Base-by-base conservation (phyloP, 495 filamentous ascomycete species). In the Endocarpon pusillum region DNA sequence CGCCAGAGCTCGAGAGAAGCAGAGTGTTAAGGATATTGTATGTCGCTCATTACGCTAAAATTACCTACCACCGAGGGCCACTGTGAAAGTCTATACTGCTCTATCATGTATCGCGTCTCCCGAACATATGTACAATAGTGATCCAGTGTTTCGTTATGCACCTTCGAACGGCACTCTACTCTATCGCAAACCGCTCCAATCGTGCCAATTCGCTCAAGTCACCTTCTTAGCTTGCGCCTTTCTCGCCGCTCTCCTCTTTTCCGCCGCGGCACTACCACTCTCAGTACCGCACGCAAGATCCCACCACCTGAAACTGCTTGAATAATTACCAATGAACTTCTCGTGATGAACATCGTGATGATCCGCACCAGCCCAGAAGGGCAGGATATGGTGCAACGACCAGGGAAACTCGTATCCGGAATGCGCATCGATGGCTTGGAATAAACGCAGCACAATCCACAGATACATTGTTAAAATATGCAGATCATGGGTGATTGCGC, bases 261-360 rank as follows among this genome's bases (percentile, higher is more conserved):
- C 85, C 28, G 77, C 64, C 6, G 89, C 81, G 53, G 89, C 89
- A 3, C 81, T 75, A 23, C 79, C 81, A 42, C 82, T 80, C 63
- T 97, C 86, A 33, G 89, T 97, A 55, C 94, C 85, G 36, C 94
- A 68, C 41, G 78, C 42, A 52, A 79, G 89, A 57, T 97, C 89
- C 89, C 91, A 96, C 91, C 91, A 97, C 48, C 91, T 71, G 71
- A 97, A 97, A 62, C 82, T 91, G 52, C 84, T 93, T 17, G 87
- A 67, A 54, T 94, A 97, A 62, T 97, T 97, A 35, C 89, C 89
- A 45, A 96, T 81, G 65, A 97, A 97, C 40, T 77, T 73, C 64
- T 97, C 89, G 57, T 97, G 89, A 57, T 97, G 89, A 19, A 81
- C 62, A 51, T 97, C 89, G 57, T 97, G 89, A 60, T 94, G 86